phyloP scores from a whole-genome alignment of 331 rosid genomes.

The Quercus lobata region DNA sequence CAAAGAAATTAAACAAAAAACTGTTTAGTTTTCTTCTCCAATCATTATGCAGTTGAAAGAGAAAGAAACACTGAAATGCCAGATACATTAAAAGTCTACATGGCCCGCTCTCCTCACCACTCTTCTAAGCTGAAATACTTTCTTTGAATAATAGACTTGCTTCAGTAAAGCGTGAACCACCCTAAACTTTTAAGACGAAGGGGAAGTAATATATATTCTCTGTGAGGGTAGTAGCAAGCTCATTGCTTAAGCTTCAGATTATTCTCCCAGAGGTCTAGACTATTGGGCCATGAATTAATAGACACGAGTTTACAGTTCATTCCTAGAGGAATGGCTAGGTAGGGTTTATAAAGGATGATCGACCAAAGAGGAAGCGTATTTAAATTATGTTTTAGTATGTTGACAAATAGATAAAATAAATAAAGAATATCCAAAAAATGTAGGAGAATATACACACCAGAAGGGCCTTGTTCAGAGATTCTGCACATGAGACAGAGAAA shows the following conservation, averaged over 20 bases:
- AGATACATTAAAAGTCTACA: neutral
- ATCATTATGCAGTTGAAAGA: neutral
- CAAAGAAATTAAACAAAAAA: slow-evolving; percentile 19
- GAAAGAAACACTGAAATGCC: neutral
- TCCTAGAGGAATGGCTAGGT: neutral
- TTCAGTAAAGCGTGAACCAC: neutral
- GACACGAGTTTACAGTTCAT: neutral
- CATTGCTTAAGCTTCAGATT: neutral
- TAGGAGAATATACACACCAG: slow-evolving; percentile 48
- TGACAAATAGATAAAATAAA: neutral
- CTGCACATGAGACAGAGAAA: slow-evolving; percentile 44
- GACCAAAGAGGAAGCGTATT: neutral
- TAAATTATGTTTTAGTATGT: neutral
- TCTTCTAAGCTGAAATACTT: neutral
- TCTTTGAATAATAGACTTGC: neutral
- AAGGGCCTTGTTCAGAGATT: slow-evolving; percentile 45
- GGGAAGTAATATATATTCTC: neutral
- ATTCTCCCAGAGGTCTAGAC: neutral
- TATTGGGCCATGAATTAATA: neutral
- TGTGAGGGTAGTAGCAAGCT: neutral
- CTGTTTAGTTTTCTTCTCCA: slow-evolving; percentile 6
- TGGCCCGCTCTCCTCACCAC: neutral
- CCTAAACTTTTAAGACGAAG: neutral
- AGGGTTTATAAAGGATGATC: neutral
- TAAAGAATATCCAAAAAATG: neutral